Base-by-base conservation (phyloP, 352 stramenopile genomes). In the Plasmopara halstedii region DNA sequence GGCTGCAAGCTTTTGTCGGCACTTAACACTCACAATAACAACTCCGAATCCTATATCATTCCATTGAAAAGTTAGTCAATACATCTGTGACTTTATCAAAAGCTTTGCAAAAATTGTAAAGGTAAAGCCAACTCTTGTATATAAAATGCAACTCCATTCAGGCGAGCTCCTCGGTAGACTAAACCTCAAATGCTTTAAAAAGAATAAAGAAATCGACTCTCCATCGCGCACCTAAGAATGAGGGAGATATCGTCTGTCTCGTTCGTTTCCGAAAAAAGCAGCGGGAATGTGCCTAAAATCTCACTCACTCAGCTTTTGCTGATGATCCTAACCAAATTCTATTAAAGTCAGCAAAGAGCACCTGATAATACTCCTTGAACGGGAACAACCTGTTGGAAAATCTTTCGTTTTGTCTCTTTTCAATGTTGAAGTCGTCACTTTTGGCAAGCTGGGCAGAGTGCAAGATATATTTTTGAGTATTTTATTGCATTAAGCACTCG, bases 301-400 rank as follows among this genome's bases (percentile, higher is more conserved):
- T 64, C 44, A 62, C 31, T 62, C 50, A 48, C 60, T 68, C 70
- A 62, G 64, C 58, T 70, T 76, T 79, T 71, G 64, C 70, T 67
- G 63, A 81, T 66, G 44, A 70, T 73, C 69, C 69, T 81, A 80
- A 76, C 69, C 62, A 83, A 70, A 72, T 77, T 69, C 56, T 77
- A 78, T 77, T 48, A 78, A 64, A 67, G 58, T 79, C 78, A 90
- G 71, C 75, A 88, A 56, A 83, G 71, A 85, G 73, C 60, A 83
- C 75, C 78, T 89, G 75, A 80, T 44, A 89, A 62, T 81, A 61
- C 73, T 73, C 67, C 75, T 90, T 90, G 75, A 82, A 88, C 78
- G 78, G 78, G 75, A 85, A 89, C 70, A 68, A 70, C 72, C 73
- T 71, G 48, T 76, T 79, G 58, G 51, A 61, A n/a, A 63, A 39